Evolutionary conservation across 345 rosid species (phyloP), one percentile per base, ranked within the genome.

Genomic region (Eucalyptus grandis): DNA sequence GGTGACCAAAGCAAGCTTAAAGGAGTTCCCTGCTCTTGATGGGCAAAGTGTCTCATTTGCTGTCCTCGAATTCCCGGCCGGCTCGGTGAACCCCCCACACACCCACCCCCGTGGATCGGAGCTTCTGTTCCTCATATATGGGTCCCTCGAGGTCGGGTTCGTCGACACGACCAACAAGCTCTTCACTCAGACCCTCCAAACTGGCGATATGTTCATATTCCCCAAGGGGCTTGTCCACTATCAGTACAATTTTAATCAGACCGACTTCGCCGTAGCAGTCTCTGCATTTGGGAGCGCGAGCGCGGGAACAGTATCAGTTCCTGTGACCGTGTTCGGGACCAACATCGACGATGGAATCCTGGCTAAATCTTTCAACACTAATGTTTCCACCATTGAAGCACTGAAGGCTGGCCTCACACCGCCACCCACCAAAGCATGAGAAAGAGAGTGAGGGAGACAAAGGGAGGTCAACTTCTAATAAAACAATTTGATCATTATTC

Each of bases 341-440:
- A 90, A 89, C 27, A 88, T 91, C 62, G 89, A 91, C 27, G 91
- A 90, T 30, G 51, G 27, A 3, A n/a, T 91, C 26, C 47, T 91
- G 89, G 93, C 91, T n/a, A 88, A 89, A 62, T 90, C 93, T 11
- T 91, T 91, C 88, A 91, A 91, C 72, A 72, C 89, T 6, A 90
- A 89, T 37, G 83, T 90, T 8, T 37, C 53, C 22, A 86, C 89
- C 40, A 80, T 58, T 58, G 0, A 58, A 24, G 67, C 67, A 58
- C n/a, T 26, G 14, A 88, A 88, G 82, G 62, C 49, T 13, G 86
- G 69, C 54, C 60, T 77, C 9, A 44, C 24, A 80, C 86, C 86
- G 2, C 85, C 58, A 58, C 67, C 67, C 67, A 58, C 67, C 65
- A 87, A 83, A 83, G n/a, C 47, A 43, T 46, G 87, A 58, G 65